A percentile compares a stretch with the other conserved stretches of the same genome.
Conservation (phyloP, 441 rosid genomes). For the Monsonia emarginata region DNA sequence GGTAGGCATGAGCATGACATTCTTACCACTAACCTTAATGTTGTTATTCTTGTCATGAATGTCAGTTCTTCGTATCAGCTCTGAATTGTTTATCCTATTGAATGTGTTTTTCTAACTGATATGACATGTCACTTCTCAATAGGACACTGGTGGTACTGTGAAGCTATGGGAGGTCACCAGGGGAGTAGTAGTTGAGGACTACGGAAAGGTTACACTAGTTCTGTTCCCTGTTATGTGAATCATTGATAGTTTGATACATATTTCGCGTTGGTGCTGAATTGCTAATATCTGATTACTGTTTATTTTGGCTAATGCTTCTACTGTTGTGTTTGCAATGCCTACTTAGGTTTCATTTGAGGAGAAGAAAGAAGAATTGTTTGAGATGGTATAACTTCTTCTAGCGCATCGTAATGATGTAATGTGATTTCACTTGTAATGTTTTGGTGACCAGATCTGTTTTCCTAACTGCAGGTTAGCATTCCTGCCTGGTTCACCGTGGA, state of each 20-base stretch:
- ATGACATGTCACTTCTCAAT: slow-evolving; percentile 15
- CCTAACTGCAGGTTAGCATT: slow-evolving; percentile 55
- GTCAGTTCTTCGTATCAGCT: neutral
- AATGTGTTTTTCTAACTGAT: neutral
- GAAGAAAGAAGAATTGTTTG: slow-evolving; percentile 78
- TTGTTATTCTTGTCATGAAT: neutral
- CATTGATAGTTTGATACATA: neutral
- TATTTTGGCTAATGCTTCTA: slow-evolving; percentile 3
- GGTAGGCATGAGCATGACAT: neutral
- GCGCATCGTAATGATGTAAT: neutral
- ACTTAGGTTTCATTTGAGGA: slow-evolving; percentile 80
- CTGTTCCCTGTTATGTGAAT: neutral
- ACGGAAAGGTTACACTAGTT: slow-evolving; percentile 55
- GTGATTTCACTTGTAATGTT: neutral
- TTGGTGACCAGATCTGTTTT: neutral
- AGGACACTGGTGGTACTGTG: slow-evolving; percentile 88
- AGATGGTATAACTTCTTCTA: slow-evolving; percentile 50
- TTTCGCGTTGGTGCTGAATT: neutral
- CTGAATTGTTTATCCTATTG: neutral
- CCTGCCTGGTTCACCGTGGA: slow-evolving; percentile 98
- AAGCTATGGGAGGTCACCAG: slow-evolving; percentile 92
- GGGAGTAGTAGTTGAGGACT: slow-evolving; percentile 81
- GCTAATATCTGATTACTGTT: neutral
- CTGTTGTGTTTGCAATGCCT: slow-evolving; percentile 11
- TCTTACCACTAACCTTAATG: neutral